A percentile compares a stretch with the other conserved stretches of the same genome.
Conservation (phyloP, 140 eudicot species). For the Erigeron philadelphicus region DNA sequence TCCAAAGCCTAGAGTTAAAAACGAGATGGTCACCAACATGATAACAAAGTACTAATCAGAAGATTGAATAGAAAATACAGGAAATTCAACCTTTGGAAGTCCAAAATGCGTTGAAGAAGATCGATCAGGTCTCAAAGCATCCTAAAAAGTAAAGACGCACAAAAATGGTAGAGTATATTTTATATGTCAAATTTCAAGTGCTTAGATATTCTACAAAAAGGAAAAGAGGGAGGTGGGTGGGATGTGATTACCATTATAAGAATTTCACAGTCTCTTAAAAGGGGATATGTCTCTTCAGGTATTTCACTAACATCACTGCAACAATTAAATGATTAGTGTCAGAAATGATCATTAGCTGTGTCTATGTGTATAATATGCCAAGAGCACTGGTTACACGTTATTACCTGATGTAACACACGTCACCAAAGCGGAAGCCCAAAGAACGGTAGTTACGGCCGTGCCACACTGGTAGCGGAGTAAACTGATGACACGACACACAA, state of each 20-base stretch:
- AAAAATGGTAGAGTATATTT: not conserved
- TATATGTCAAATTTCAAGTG: not conserved
- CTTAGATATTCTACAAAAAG: not conserved
- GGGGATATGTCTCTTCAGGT: conserved; percentile 92
- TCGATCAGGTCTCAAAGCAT: conserved; percentile 87
- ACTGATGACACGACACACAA: conserved; percentile 38
- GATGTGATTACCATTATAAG: conserved; percentile 55
- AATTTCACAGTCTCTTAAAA: conserved; percentile 76
- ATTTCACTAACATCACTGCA: conserved; percentile 93
- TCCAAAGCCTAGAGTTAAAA: conserved; percentile 60
- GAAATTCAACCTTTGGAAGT: conserved; percentile 66
- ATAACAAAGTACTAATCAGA: conserved; percentile 6
- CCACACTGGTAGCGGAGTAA: conserved; percentile 98
- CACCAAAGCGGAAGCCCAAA: conserved; percentile 91
- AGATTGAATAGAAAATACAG: not conserved
- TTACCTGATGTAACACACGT: conserved; percentile 91
- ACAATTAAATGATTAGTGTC: conserved; percentile 20
- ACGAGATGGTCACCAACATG: conserved; percentile 5
- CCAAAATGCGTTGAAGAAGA: conserved; percentile 96
- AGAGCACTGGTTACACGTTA: not conserved
- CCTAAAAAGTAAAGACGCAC: conserved; percentile 34
- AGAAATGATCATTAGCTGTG: not conserved
- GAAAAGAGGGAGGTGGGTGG: not conserved
- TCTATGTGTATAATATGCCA: not conserved
- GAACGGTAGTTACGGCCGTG: conserved; percentile 86